A percentile compares a stretch with the other conserved stretches of the same genome.
Evolutionary conservation across 208 protist genomes (phyloP).

Genomic region (Tetramitus jugosus): DNA sequence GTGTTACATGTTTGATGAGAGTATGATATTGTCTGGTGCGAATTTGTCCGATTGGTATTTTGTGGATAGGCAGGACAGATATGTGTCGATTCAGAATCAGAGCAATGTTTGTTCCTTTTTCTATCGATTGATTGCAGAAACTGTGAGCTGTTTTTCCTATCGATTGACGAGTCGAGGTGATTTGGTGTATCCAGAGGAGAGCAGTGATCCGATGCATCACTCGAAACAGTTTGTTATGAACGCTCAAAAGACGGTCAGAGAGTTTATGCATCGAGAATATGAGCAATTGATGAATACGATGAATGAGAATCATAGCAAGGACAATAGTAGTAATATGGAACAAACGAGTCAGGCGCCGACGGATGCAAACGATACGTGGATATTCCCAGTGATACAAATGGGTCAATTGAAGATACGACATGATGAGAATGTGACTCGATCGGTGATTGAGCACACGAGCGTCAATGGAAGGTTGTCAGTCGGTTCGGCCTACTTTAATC

Average conservation of each 20-base stretch:
- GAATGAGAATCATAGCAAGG: background rate
- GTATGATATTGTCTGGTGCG: constrained; percentile 72
- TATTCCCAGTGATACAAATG: constrained; percentile 49
- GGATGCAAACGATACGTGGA: constrained; percentile 24
- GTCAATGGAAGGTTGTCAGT: constrained; percentile 1
- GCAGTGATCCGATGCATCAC: background rate
- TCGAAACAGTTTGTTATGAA: background rate
- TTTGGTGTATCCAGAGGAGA: background rate
- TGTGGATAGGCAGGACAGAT: constrained; percentile 79
- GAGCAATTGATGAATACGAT: background rate
- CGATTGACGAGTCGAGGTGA: background rate
- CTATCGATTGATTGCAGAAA: background rate
- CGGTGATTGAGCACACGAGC: constrained; percentile 20
- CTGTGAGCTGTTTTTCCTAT: background rate
- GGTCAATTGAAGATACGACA: constrained; percentile 41
- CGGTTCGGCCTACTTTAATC: constrained; percentile 47
- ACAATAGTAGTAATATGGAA: background rate
- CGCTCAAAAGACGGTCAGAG: background rate
- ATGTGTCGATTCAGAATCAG: constrained; percentile 49
- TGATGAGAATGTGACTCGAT: constrained; percentile 36
- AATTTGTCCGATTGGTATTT: constrained; percentile 90
- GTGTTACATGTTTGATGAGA: constrained; percentile 79
- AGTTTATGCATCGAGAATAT: background rate
- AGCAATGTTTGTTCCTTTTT: background rate
- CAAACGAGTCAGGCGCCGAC: background rate